These are phyloP conservation scores for Nemania diffusa DNA, from an alignment of 2,329 filamentous ascomycete species.

Conservation along the genomic window DNA sequence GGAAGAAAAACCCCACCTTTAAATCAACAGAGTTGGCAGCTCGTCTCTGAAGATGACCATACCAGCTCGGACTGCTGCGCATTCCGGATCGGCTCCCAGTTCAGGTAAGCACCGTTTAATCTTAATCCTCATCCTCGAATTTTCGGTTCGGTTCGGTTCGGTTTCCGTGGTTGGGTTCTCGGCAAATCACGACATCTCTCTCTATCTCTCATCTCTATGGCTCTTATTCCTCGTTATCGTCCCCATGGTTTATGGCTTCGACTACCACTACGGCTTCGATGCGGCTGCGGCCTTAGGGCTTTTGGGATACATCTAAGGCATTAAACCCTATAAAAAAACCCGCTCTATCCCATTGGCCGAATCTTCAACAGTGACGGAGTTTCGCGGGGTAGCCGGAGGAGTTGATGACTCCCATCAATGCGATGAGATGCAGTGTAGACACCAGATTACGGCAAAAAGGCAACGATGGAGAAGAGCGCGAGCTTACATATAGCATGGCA, in stretches of 20 bases:
- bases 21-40: neutral
- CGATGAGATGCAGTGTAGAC: neutral
- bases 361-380: neutral
- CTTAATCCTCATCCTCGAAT: neutral
- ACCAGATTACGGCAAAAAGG: neutral
- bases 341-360: conserved; percentile 1
- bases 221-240: neutral
- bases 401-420: neutral
- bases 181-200: neutral
- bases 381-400: neutral
- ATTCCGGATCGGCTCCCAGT: conserved; percentile 5
- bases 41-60: conserved; percentile 4
- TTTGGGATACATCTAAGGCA: neutral
- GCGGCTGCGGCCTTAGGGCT: neutral
- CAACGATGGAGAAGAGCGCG: neutral
- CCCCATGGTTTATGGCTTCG: neutral
- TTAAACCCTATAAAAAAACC: neutral
- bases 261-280: neutral
- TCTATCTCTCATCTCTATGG: neutral
- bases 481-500: neutral
- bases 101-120: conserved; percentile 27
- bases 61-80: neutral
- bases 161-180: conserved; percentile 6
- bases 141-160: conserved; percentile 3
- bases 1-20: neutral